phyloP scores from a whole-genome alignment of 352 stramenopile genomes.

The Phytophthora europaea region DNA sequence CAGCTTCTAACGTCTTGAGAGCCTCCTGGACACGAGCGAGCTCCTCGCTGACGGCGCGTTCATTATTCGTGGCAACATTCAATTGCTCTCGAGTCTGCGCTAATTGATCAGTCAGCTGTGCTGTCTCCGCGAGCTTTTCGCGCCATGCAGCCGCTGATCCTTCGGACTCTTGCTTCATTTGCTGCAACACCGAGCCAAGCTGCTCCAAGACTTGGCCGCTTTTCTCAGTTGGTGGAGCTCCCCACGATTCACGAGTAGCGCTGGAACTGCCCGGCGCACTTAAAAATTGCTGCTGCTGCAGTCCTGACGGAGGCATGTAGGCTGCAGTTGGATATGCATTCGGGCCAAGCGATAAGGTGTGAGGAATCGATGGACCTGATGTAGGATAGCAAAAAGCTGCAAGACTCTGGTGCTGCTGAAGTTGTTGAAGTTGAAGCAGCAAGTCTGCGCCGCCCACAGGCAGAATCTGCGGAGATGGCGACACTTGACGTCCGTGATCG shows the following conservation, averaged over 20 bases:
- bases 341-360: slow-evolving; percentile 25
- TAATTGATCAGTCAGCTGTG: slow-evolving; percentile 56
- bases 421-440: slow-evolving; percentile 64
- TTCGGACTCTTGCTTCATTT: slow-evolving; percentile 83
- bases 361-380: slow-evolving; percentile 25
- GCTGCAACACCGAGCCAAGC: slow-evolving; percentile 71
- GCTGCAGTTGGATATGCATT: slow-evolving; percentile 20
- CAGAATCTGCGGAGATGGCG: slow-evolving; percentile 25
- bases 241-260: slow-evolving; percentile 28
- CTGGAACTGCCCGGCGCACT: slow-evolving; percentile 26
- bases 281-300: slow-evolving; percentile 27
- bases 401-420: slow-evolving; percentile 48
- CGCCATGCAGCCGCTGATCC: slow-evolving; percentile 66
- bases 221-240: slow-evolving; percentile 43
- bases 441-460: slow-evolving; percentile 37
- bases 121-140: slow-evolving; percentile 68
- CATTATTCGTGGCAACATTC: slow-evolving; percentile 39
- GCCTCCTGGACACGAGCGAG: slow-evolving; percentile 48
- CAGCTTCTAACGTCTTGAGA: slow-evolving; percentile 42
- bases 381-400: slow-evolving; percentile 47
- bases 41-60: slow-evolving; percentile 45
- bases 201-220: slow-evolving; percentile 76
- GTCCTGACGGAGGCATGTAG: slow-evolving; percentile 20
- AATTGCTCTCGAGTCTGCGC: slow-evolving; percentile 50
- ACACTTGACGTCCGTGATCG: slow-evolving; percentile 18